phyloP scores from a whole-genome alignment of 73 alveolate genomes.

The Paramecium sexaurelia region DNA sequence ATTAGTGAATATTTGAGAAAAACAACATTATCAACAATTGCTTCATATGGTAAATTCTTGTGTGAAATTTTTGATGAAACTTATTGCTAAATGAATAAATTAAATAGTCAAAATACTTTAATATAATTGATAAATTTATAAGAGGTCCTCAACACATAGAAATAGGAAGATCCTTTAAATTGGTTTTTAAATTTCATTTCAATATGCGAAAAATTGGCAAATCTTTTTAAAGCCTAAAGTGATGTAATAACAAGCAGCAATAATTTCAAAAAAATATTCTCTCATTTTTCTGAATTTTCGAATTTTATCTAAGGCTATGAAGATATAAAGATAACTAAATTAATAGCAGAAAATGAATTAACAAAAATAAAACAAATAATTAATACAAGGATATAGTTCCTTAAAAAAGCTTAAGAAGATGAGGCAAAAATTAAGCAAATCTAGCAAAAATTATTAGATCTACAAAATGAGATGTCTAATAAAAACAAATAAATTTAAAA shows the following conservation, averaged over 20 bases:
- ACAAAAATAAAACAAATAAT: background rate
- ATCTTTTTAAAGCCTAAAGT: background rate
- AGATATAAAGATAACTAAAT: background rate
- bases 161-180: background rate
- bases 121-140: background rate
- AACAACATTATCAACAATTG: background rate
- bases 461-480: no score
- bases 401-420: background rate
- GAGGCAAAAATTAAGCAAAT: background rate
- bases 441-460: no score
- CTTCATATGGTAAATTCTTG: background rate
- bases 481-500: no score
- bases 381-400: background rate
- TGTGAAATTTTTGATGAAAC: background rate
- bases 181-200: background rate
- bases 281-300: background rate
- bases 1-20: background rate
- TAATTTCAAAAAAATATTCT: background rate
- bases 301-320: background rate
- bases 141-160: background rate
- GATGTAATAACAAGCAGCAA: background rate
- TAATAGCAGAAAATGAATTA: background rate
- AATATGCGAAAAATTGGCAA: background rate
- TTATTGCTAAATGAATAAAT: background rate
- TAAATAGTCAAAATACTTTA: background rate